A percentile compares a stretch with the other conserved stretches of the same genome.
Evolutionary conservation across 257 asterid species (phyloP).

Genomic region (Fraxinus pennsylvanica): DNA sequence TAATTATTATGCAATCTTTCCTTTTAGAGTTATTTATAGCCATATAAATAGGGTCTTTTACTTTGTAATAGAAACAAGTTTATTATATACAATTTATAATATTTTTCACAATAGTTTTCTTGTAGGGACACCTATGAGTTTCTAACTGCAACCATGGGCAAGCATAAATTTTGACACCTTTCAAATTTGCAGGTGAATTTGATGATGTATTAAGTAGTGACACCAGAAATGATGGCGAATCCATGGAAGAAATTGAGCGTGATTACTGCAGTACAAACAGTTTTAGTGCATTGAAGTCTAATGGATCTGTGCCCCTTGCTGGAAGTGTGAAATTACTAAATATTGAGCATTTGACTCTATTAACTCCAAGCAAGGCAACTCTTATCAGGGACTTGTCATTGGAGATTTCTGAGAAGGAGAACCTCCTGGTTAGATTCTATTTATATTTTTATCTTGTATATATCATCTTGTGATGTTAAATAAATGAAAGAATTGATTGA

Average conservation of each 20-base stretch:
- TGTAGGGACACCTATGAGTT: constrained; percentile 20
- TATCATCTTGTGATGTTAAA: constrained; percentile 21
- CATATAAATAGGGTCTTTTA: too few species aligned
- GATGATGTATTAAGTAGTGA: constrained; percentile 72
- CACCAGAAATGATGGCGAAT: constrained; percentile 31
- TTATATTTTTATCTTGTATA: constrained; percentile 22
- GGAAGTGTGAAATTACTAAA: constrained; percentile 43
- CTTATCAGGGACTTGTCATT: constrained; percentile 75
- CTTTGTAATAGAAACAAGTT: too few species aligned
- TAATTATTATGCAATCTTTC: too few species aligned
- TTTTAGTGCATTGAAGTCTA: constrained; percentile 31
- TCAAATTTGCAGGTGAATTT: constrained; percentile 72
- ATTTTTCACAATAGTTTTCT: background rate
- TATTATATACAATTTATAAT: too few species aligned
- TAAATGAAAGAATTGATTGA: constrained; percentile 16
- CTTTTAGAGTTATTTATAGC: too few species aligned
- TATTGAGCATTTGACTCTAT: constrained; percentile 66
- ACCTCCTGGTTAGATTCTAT: constrained; percentile 64
- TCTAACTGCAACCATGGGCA: background rate
- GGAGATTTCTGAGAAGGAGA: constrained; percentile 64
- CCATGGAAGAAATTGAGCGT: constrained; percentile 54
- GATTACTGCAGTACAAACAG: constrained; percentile 34
- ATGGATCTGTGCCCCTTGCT: constrained; percentile 54
- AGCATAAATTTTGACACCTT: constrained; percentile 19
- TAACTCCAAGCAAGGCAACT: constrained; percentile 67